These are phyloP conservation scores for Yamadazyma blattariae DNA, from an alignment of 1,139 yeast genomes.

Conservation along the genomic window DNA sequence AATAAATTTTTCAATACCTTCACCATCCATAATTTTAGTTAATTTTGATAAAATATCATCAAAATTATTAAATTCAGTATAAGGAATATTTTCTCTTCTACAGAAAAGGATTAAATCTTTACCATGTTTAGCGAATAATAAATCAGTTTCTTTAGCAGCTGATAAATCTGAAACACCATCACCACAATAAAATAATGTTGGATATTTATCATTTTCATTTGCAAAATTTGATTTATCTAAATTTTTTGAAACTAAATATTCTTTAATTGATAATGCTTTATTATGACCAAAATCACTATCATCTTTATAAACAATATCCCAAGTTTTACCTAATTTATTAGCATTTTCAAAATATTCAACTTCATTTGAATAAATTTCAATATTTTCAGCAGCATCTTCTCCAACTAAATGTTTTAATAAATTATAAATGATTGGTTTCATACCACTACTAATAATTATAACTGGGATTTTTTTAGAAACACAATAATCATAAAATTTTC, in stretches of 20 bases:
- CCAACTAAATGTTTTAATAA: constrained; percentile 75
- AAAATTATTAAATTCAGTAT: constrained; percentile 75
- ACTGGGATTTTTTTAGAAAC: constrained; percentile 67
- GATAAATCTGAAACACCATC: constrained; percentile 95
- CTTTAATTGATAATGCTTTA: constrained; percentile 77
- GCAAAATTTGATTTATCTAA: constrained; percentile 15
- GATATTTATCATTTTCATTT: constrained; percentile 18
- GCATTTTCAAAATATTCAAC: constrained; percentile 41
- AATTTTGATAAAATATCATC: constrained; percentile 64
- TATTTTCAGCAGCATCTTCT: constrained; percentile 64
- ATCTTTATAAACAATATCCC: constrained; percentile 87
- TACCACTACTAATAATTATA: constrained; percentile 83
- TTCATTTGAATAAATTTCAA: constrained; percentile 81
- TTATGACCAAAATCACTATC: constrained; percentile 92
- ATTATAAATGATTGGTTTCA: constrained; percentile 86
- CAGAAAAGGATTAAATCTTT: constrained; percentile 87
- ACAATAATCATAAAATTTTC: constrained; percentile 79
- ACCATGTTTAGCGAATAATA: constrained; percentile 90
- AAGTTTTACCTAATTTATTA: constrained; percentile 44
- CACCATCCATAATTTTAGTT: constrained; percentile 28
- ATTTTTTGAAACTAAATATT: constrained; percentile 50
- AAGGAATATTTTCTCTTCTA: constrained; percentile 75
- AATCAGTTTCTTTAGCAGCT: constrained; percentile 93
- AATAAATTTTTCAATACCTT: constrained; percentile 25
- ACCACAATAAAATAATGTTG: constrained; percentile 84